Evolutionary conservation across 2,329 filamentous ascomycete genomes (phyloP), one percentile per base, ranked within the genome.

Genomic region (Nectriaceae sp.): DNA sequence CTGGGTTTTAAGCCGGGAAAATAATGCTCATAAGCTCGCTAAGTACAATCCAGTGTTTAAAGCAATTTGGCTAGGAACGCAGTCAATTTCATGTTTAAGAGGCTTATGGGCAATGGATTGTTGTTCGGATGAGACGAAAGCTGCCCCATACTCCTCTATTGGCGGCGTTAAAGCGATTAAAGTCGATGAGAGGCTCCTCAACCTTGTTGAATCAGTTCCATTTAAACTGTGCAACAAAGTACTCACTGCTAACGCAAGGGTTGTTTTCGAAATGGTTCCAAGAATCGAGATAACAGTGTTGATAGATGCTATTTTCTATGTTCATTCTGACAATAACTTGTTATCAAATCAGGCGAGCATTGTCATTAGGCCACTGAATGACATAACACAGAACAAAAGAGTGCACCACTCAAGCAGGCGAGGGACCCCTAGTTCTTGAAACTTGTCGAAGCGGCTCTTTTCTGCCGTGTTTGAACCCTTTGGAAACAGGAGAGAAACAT

Each of bases 161-260:
- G 2, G 54, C 52, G 6, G 44, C 52, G 29, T 56, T 52, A 6
- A 56, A 46, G 0, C 55, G 55, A 22, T 58, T 49, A 38, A 58
- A 57, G n/a, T 53, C 54, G 0, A 55, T 37, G 1, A 58, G 19
- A 1, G 48, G 49, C 1, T 45, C 44, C 0, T 35, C 16, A 11
- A 36, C 16, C 10, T 26, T 24, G 2, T 21, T 41, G 4, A 47
- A 5, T 54, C 54, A 58, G 6, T 53, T 56, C 55, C 55, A 58
- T 20, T 56, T 56, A 3, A 41, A 29, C 15, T 58, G 55, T 0
- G 52, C 51, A 4, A 58, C 16, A 13, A 58, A 24, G 44, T 46
- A 26, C 54, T 50, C 4, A 58, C 33, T 0, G 35, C 36, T 3
- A 49, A 45, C 0, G 44, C 45, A 0, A 56, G 44, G 3, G 26